Conservation (phyloP, 306 rosid genomes). For the Vigna hirtella region DNA sequence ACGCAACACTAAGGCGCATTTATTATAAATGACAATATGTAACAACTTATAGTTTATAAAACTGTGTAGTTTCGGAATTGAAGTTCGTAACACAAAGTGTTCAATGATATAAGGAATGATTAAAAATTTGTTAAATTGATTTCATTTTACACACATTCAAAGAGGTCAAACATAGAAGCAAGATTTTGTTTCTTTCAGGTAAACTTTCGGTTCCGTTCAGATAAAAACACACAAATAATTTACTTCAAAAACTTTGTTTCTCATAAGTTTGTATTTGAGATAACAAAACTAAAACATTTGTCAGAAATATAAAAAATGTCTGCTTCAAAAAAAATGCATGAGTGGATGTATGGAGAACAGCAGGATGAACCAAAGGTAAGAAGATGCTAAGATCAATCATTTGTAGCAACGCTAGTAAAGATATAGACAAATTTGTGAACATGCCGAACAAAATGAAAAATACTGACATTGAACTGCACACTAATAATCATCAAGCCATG, state of each 20-base stretch:
- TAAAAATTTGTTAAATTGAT: too few relatives aligned
- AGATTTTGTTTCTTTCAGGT: too few relatives aligned
- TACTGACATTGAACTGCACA: not conserved
- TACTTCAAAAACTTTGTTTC: not conserved
- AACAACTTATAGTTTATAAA: not conserved
- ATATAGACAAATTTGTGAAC: not conserved
- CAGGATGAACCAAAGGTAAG: not conserved
- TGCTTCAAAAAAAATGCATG: too few relatives aligned
- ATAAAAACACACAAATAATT: not conserved
- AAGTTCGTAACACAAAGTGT: not conserved
- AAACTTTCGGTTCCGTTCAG: too few relatives aligned
- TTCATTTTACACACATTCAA: too few relatives aligned
- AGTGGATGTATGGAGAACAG: not conserved
- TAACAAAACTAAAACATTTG: not conserved
- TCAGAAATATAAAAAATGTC: not conserved
- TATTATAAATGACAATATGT: not conserved
- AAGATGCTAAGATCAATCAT: not conserved
- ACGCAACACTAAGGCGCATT: not conserved
- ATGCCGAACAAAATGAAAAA: not conserved
- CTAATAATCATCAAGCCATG: not conserved
- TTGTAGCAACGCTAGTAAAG: not conserved
- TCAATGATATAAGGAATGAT: not conserved
- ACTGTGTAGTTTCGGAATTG: not conserved
- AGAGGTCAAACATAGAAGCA: too few relatives aligned
- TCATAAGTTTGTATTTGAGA: not conserved